Conservation (phyloP, 1,139 yeast genomes). For the Suhomyces choctaworum region DNA sequence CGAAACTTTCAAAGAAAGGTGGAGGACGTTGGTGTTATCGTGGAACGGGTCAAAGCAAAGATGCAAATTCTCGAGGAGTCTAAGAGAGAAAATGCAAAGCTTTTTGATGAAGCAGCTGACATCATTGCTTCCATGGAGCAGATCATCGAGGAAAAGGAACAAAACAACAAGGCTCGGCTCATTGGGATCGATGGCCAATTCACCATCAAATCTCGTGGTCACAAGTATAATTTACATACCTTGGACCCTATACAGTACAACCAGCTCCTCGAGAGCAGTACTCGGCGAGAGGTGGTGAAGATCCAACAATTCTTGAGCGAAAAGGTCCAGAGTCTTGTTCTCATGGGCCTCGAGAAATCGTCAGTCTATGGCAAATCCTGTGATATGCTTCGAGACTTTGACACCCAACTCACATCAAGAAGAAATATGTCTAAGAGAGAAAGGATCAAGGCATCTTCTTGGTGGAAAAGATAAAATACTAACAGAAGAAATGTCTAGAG, state of each 20-base stretch:
- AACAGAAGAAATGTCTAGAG: background rate
- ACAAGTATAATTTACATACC: background rate
- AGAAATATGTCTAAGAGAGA: background rate
- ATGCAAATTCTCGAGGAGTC: background rate
- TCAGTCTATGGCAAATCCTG: background rate
- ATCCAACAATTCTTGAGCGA: background rate
- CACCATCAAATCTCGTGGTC: background rate
- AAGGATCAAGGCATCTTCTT: background rate
- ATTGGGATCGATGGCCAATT: background rate
- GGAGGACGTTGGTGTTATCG: too few relatives aligned
- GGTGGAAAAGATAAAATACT: background rate
- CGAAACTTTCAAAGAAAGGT: too few relatives aligned
- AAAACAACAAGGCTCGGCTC: background rate
- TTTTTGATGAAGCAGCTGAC: background rate
- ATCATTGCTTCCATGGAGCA: background rate
- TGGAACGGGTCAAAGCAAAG: too few relatives aligned
- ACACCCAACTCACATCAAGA: background rate
- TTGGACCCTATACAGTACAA: background rate
- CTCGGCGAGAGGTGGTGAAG: background rate
- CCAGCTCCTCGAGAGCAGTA: background rate
- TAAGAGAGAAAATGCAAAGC: background rate
- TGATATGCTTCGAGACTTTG: background rate
- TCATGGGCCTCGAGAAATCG: background rate
- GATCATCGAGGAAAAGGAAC: background rate
- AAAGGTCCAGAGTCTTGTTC: background rate